Conservation (phyloP, 306 rosid species). For the Erythrophleum fordii region DNA sequence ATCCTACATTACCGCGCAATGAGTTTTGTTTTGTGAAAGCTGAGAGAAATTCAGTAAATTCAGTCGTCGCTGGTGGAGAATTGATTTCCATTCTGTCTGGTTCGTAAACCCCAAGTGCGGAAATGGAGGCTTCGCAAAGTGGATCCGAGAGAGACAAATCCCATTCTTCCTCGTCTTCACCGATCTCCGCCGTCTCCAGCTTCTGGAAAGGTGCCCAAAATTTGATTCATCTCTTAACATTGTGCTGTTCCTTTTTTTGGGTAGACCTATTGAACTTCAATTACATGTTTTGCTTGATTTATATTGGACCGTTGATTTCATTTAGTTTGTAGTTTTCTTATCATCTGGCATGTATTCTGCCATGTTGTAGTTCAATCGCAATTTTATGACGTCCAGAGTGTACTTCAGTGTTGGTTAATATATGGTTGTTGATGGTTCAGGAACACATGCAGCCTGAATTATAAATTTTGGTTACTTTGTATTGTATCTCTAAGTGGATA, state of each 20-base stretch:
- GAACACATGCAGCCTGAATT: neutral
- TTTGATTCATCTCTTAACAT: neutral
- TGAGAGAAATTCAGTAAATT: neutral
- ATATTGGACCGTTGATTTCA: neutral
- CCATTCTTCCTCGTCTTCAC: constrained; percentile 51
- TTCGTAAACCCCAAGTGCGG: neutral
- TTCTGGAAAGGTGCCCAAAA: constrained; percentile 64
- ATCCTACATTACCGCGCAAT: neutral
- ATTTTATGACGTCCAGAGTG: neutral
- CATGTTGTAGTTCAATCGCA: neutral
- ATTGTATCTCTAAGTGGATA: neutral
- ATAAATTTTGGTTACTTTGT: neutral
- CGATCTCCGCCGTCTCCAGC: constrained; percentile 55
- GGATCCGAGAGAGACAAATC: constrained; percentile 64
- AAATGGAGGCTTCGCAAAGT: constrained; percentile 55
- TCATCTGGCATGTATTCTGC: neutral
- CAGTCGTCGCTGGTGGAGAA: neutral
- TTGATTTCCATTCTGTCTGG: neutral
- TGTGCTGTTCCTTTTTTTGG: neutral
- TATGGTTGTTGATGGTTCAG: neutral
- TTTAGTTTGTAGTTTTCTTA: neutral
- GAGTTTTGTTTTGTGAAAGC: neutral
- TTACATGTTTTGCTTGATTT: neutral
- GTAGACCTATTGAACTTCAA: neutral
- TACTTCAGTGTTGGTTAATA: neutral